Evolutionary conservation across 2,329 filamentous ascomycete species (phyloP), one percentile per base, ranked within the genome.

Genomic region (Alternaria sp.): DNA sequence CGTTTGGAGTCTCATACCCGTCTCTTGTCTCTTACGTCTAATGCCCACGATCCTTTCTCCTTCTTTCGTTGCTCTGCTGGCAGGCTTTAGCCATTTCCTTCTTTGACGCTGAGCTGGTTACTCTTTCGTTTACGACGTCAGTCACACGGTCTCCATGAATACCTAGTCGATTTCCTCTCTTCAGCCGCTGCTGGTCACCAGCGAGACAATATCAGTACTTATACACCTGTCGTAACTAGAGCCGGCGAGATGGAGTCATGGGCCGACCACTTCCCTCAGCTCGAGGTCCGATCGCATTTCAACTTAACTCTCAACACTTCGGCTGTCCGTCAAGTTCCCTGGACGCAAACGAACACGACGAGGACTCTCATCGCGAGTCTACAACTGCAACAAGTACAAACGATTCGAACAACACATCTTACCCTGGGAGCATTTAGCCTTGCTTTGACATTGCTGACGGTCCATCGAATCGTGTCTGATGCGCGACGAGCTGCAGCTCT

Each of bases 161-260:
- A 72, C 68, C 64, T 76, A 72, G 68, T 67, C 65, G 66, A 63
- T 67, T 57, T 61, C 60, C 60, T 69, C 70, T 62, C 62, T 70
- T 72, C 65, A 74, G 66, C 74, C 75, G 74, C 74, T 77, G 75
- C 74, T 76, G 75, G 75, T 75, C 68, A 63, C 69, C 75, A 77
- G 75, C 75, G 74, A 72, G 62, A 66, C 63, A 60, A 60, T 62
- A 67, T 66, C 61, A 57, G 72, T 72, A 60, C 67, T 72, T 63
- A 71, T 64, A 67, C 66, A 70, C 66, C 53, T 53, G 34, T 67
- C 54, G 49, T 63, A 63, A 68, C 62, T 61, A 66, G 64, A 69
- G 59, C 61, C 66, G 67, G 66, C 71, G 75, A 72, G 54, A 77
- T 77, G 74, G 75, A 73, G 73, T 69, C 59, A 77, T 77, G 75